Percentiles rank a stretch among this genome's conserved stretches.
These are phyloP conservation scores for Rehmannia glutinosa DNA, from an alignment of 257 asterid genomes.

Conservation along the genomic window DNA sequence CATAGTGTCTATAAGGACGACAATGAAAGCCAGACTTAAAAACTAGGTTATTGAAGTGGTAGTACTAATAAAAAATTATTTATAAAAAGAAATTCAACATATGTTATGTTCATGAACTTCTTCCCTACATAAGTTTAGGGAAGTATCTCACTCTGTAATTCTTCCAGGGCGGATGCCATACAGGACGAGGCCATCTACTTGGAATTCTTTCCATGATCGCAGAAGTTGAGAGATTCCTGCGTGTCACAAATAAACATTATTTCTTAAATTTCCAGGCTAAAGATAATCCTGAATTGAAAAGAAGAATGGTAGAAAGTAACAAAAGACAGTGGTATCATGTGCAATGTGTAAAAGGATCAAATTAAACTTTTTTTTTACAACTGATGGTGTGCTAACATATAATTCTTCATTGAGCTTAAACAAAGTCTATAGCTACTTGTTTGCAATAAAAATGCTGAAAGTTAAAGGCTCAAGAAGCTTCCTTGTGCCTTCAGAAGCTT, in stretches of 20 bases:
- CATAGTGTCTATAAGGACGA: not conserved
- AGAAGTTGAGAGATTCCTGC: conserved; percentile 86
- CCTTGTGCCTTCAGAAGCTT: not conserved
- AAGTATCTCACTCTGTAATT: conserved; percentile 74
- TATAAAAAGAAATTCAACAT: not conserved
- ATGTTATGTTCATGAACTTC: conserved; percentile 2
- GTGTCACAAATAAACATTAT: conserved; percentile 1
- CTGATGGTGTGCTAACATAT: not conserved
- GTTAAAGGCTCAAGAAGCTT: conserved; percentile 4
- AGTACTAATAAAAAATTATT: not conserved
- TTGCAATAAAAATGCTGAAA: not conserved
- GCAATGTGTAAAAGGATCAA: not conserved
- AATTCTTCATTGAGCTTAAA: not conserved
- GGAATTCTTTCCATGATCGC: conserved; percentile 99
- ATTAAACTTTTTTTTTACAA: not conserved
- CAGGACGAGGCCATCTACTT: conserved; percentile 97
- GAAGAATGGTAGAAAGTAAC: not conserved
- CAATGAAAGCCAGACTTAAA: not conserved
- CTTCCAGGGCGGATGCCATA: conserved; percentile 97
- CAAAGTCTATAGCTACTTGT: not conserved
- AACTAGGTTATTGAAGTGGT: not conserved
- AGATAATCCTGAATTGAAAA: not conserved
- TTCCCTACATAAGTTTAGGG: not conserved
- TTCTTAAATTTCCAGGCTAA: not conserved
- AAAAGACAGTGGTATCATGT: not conserved